Percentiles rank a stretch among this genome's conserved stretches.
phyloP scores from a whole-genome alignment of 345 rosid species.

The Ceriops zippeliana region DNA sequence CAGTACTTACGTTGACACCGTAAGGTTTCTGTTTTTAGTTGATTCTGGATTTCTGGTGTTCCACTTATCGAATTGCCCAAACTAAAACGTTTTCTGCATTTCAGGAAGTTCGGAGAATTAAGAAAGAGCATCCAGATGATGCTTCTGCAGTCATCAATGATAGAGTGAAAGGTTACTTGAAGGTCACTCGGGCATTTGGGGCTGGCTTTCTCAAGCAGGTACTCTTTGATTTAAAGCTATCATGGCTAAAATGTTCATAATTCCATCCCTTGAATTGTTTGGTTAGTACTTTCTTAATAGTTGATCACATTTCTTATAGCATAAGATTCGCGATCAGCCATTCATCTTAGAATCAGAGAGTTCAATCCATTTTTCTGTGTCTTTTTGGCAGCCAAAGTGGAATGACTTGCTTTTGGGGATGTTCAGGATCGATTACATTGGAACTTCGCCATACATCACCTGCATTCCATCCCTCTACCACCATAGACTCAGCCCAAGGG shows the following conservation, averaged over 20 bases:
- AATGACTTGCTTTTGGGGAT: constrained; percentile 27
- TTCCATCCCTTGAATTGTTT: no score
- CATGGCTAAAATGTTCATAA: no score
- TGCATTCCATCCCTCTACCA: constrained; percentile 26
- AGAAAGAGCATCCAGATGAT: constrained; percentile 83
- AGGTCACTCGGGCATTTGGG: constrained; percentile 96
- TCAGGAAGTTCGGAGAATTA: constrained; percentile 88
- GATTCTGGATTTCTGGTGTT: neutral
- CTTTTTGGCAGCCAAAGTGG: constrained; percentile 30
- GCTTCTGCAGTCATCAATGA: constrained; percentile 62
- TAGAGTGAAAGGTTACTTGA: constrained; percentile 90
- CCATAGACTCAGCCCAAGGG: constrained; percentile 21
- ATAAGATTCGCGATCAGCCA: no score
- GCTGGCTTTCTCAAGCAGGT: constrained; percentile 97
- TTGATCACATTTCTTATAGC: no score
- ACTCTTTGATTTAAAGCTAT: constrained; percentile 2
- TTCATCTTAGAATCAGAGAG: no score
- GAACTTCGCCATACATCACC: constrained; percentile 26
- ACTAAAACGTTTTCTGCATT: constrained; percentile 9
- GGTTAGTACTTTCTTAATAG: no score
- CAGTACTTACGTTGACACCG: constrained; percentile 69
- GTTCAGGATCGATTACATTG: constrained; percentile 30
- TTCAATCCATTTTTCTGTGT: neutral
- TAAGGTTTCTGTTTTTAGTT: constrained; percentile 17
- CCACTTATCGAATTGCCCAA: neutral